These are phyloP conservation scores for Puya raimondii DNA, from an alignment of 176 grass and related monocot genomes.

Conservation along the genomic window DNA sequence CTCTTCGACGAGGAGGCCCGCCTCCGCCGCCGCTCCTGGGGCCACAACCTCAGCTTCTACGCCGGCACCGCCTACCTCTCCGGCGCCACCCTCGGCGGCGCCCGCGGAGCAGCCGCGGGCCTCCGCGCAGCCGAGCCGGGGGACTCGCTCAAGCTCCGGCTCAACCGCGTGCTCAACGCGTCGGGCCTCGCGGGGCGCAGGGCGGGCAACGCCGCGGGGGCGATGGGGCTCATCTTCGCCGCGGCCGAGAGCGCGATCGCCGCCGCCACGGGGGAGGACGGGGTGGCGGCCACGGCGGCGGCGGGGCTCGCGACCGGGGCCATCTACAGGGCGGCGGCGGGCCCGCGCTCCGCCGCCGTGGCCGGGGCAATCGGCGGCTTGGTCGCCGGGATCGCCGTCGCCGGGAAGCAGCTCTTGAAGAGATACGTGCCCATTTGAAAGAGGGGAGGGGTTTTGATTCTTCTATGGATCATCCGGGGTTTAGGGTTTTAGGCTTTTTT, in stretches of 20 bases:
- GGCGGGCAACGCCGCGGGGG: slow-evolving; percentile 1
- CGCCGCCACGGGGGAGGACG: neutral
- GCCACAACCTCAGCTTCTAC: slow-evolving; percentile 19
- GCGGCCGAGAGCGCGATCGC: slow-evolving; percentile 5
- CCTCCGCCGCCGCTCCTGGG: slow-evolving; percentile 16
- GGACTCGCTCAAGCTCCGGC: neutral
- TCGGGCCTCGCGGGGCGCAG: slow-evolving; percentile 5
- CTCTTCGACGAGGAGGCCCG: slow-evolving; percentile 20
- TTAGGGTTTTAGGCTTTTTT: neutral
- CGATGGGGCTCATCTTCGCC: neutral
- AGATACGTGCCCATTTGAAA: slow-evolving; percentile 26
- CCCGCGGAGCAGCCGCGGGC: neutral
- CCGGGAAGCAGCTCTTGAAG: slow-evolving; percentile 18
- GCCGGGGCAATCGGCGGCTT: slow-evolving; percentile 20
- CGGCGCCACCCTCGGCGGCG: slow-evolving; percentile 3
- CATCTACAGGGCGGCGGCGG: slow-evolving; percentile 17
- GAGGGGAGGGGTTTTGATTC: neutral
- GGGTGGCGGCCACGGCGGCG: neutral
- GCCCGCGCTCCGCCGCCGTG: slow-evolving; percentile 22
- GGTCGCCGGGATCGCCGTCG: slow-evolving; percentile 16
- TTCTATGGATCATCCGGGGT: neutral
- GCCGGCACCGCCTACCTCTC: slow-evolving; percentile 14
- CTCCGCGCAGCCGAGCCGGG: neutral
- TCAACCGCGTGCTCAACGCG: slow-evolving; percentile 9
- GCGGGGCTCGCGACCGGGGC: slow-evolving; percentile 8